Evolutionary conservation across 169 alveolate species (phyloP), one percentile per base, ranked within the genome.

Genomic region (Plasmodium gaboni): DNA sequence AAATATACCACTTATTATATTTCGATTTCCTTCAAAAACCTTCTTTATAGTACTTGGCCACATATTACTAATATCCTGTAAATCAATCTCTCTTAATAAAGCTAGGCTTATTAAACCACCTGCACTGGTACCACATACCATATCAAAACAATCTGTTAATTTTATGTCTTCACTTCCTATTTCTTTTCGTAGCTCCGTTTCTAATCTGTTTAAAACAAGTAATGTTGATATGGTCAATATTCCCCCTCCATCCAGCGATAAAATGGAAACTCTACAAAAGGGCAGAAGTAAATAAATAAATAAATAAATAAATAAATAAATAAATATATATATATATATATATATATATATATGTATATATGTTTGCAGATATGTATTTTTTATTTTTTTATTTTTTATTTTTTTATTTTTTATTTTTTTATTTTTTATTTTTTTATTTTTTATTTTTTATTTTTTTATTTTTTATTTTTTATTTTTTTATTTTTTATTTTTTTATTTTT

Each of bases 211-310:
- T 38, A 94, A 65, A 17, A 91, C 85, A 15, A 87, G 88, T 26
- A 94, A 78, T 5, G 94, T 86, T 1, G 96, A 94, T 44, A 94
- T 91, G 6, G 95, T 95, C 88, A 94, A 87, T 26, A 93, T 90
- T 1, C 95, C 97, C 22, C 97, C 93, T 64, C 95, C 94, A 61
- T 94, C 97, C n/a, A 94, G 86, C 38, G 95, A 88, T 44, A 94
- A 65, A 3, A 94, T 89, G n/a, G 96, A 92, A n/a, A 93, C 94
- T 48, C 96, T 68, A 64, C 51, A 46, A 19, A 32, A 48, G 38
- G 85, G 71, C n/a, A 15, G 42, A 32, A 53, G 17, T 26, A 55
- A 32, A 60, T 7, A 42, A 22, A 26, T 48, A 9, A 48, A 46
- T 7, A 7, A 48, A 48, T 48, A 48, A 48, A 19, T 19, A 19